These are phyloP conservation scores for Xylaria arbuscula DNA, from an alignment of 2,329 filamentous ascomycete genomes.

Conservation along the genomic window DNA sequence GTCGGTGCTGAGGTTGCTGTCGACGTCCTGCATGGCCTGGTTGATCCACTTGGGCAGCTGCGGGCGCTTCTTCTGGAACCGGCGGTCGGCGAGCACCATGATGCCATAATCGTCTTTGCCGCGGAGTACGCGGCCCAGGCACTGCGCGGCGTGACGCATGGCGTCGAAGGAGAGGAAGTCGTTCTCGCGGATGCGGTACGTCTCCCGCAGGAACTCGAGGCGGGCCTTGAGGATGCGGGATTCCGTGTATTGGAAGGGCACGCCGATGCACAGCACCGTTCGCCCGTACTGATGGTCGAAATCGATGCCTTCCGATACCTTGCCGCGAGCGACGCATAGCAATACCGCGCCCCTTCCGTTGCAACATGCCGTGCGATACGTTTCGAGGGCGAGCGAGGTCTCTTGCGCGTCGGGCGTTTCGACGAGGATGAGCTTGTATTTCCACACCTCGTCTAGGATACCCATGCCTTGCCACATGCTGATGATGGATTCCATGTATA, in stretches of 20 bases:
- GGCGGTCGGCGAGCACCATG: constrained; percentile 95
- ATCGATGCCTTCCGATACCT: constrained; percentile 98
- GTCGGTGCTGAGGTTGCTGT: constrained; percentile 92
- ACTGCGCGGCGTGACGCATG: constrained; percentile 98
- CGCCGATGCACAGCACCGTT: constrained; percentile 94
- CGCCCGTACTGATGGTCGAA: constrained; percentile 99
- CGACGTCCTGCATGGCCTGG: constrained; percentile 84
- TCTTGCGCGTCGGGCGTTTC: constrained; percentile 98
- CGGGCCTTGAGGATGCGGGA: constrained; percentile 95
- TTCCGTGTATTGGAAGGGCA: constrained; percentile 98
- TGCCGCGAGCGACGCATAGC: constrained; percentile 94
- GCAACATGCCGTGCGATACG: constrained; percentile 96
- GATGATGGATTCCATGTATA: constrained; percentile 99
- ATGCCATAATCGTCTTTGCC: constrained; percentile 99
- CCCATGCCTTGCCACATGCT: constrained; percentile 99
- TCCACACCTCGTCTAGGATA: constrained; percentile 97
- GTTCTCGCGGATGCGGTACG: constrained; percentile 94
- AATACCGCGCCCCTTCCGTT: constrained; percentile 95
- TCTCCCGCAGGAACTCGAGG: constrained; percentile 95
- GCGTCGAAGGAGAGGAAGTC: constrained; percentile 99
- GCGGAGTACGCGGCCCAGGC: constrained; percentile 89
- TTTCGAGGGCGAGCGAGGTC: constrained; percentile 93
- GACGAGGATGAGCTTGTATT: constrained; percentile 97
- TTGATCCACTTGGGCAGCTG: constrained; percentile 98
- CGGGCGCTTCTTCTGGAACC: constrained; percentile 89